These are phyloP conservation scores for Xylona heveae DNA, from an alignment of 495 filamentous ascomycete genomes.

Conservation along the genomic window DNA sequence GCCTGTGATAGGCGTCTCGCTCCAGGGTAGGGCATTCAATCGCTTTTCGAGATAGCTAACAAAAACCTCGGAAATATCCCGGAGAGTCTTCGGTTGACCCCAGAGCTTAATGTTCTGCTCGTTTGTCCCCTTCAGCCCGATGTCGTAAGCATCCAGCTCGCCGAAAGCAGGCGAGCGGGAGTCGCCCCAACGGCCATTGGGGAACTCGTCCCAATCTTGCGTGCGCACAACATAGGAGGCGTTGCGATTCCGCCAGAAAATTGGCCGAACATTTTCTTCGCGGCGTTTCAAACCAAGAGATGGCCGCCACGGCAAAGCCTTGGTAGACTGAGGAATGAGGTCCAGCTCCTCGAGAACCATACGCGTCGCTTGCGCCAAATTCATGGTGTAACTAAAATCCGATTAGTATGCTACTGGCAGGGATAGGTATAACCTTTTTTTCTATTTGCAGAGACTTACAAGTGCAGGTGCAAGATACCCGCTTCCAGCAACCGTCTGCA, in stretches of 20 bases:
- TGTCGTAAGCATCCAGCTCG: conserved; percentile 86
- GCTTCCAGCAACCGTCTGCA: conserved; percentile 62
- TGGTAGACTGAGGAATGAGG: conserved; percentile 61
- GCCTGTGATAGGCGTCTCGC: conserved; percentile 61
- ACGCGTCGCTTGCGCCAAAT: conserved; percentile 80
- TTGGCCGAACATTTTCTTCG: conserved; percentile 89
- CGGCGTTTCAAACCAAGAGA: conserved; percentile 74
- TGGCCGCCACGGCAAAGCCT: conserved; percentile 82
- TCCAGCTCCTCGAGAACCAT: conserved; percentile 82
- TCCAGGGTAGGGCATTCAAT: conserved; percentile 79
- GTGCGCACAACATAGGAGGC: conserved; percentile 88
- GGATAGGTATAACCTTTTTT: not conserved
- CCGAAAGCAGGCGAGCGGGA: conserved; percentile 92
- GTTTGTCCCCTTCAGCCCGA: conserved; percentile 90
- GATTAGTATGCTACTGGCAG: not conserved
- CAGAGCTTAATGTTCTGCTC: conserved; percentile 91
- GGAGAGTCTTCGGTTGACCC: conserved; percentile 62
- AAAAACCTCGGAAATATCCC: conserved; percentile 67
- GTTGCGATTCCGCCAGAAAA: conserved; percentile 97
- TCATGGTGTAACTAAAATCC: conserved; percentile 78
- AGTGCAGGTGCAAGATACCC: conserved; percentile 80
- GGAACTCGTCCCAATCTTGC: conserved; percentile 98
- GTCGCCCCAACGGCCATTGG: conserved; percentile 98
- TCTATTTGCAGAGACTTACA: conserved; percentile 28
- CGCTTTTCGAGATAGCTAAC: conserved; percentile 61